Evolutionary conservation across 352 stramenopile genomes (phyloP), one percentile per base, ranked within the genome.

Genomic region (Phytophthora uliginosa): DNA sequence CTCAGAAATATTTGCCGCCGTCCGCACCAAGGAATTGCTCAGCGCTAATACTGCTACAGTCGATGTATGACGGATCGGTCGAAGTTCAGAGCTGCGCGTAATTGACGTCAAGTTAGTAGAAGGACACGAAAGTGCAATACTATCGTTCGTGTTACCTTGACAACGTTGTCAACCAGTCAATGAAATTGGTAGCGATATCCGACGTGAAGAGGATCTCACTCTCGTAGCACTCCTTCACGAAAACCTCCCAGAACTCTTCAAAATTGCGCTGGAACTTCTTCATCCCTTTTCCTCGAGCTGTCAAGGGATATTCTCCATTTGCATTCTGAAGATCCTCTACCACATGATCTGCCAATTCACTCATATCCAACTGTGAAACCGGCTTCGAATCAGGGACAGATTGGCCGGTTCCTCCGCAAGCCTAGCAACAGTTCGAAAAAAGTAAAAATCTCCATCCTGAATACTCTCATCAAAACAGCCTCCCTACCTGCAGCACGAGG

Each of bases 141-240:
- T 28, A 50, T 40, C 48, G 8, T 34, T 52, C 31, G 10, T 17
- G 31, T 38, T 63, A 93, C 86, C 86, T 92, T 17, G 90, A 95
- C 4, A 97, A 79, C 9, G 85, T 86, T 7, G 86, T 95, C 42
- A 95, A 59, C 90, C 90, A 97, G 58, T 96, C 88, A 2, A 96
- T 77, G 56, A 93, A 85, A 26, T 88, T 84, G 7, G 78, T 80
- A 1, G 84, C 73, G 13, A 97, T 53, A 6, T 90, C 71, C 3
- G 84, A 89, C 4, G 81, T 89, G 63, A 96, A 94, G 45, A 97
- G 68, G 6, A 95, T 74, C 20, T 97, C 90, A 52, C 88, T 95
- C 51, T 97, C 89, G 42, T 85, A 85, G 52, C 85, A 93, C 53
- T 97, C 88, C 18, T 81, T 82, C 58, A 96, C 80, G 56, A 96